phyloP scores from a whole-genome alignment of 768 basidiomycete species.

The Boletus rex-veris region DNA sequence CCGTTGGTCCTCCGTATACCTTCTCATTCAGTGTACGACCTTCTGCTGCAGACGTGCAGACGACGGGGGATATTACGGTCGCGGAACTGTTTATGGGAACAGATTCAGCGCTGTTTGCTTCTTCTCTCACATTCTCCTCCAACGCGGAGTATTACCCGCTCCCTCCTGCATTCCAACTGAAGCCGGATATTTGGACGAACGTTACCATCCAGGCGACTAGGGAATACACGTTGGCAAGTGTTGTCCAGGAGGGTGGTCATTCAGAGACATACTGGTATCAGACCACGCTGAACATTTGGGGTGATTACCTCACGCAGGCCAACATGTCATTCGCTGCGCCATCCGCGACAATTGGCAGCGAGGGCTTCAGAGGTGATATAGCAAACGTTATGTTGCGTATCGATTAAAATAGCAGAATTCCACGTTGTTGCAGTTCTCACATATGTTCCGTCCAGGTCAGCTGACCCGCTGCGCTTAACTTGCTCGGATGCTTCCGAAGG shows the following conservation, averaged over 20 bases:
- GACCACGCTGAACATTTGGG: constrained; percentile 40
- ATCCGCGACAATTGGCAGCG: constrained; percentile 33
- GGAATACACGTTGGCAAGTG: constrained; percentile 33
- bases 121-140: constrained; percentile 39
- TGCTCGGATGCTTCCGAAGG: background rate
- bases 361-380: constrained; percentile 35
- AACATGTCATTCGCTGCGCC: constrained; percentile 48
- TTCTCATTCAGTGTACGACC: constrained; percentile 39
- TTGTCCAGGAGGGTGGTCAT: constrained; percentile 18
- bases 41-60: constrained; percentile 7
- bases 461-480: background rate
- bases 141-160: constrained; percentile 38
- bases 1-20: constrained; percentile 44
- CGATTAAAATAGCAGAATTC: constrained; percentile 9
- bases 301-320: constrained; percentile 34
- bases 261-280: constrained; percentile 31
- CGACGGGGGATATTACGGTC: constrained; percentile 8
- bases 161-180: constrained; percentile 26
- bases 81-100: constrained; percentile 34
- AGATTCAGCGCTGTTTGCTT: constrained; percentile 35
- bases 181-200: constrained; percentile 28
- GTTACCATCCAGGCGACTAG: constrained; percentile 38
- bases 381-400: constrained; percentile 28
- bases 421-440: background rate
- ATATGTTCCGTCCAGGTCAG: background rate